Evolutionary conservation across 352 stramenopile species (phyloP).

Genomic region (Elongisporangium undulatum): DNA sequence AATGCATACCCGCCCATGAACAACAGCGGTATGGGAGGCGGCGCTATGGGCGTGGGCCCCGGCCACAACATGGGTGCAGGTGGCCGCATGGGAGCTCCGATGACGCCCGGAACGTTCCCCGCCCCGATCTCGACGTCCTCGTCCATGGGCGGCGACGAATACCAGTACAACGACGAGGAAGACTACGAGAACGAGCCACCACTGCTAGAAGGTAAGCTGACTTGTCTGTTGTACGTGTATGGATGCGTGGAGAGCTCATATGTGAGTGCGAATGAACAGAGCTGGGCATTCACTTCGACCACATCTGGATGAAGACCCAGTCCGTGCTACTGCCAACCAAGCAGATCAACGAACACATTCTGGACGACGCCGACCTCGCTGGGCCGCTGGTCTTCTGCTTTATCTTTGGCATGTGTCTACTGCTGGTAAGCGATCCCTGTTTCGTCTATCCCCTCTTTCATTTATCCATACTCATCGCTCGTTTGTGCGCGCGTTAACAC

Average conservation of each 20-base stretch:
- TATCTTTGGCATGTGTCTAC: conserved; percentile 91
- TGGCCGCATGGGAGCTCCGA: conserved; percentile 8
- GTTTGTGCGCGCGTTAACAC: conserved; percentile 5
- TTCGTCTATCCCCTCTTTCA: background rate
- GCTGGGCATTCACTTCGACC: conserved; percentile 96
- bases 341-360: conserved; percentile 85
- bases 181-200: conserved; percentile 96
- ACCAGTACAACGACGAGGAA: conserved; percentile 46
- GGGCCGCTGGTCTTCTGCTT: conserved; percentile 95
- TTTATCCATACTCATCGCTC: conserved; percentile 1
- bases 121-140: conserved; percentile 14
- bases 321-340: conserved; percentile 93
- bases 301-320: conserved; percentile 97
- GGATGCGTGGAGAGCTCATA: background rate
- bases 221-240: background rate
- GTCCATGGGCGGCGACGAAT: conserved; percentile 18
- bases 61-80: background rate
- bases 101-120: conserved; percentile 11
- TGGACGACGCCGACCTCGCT: conserved; percentile 92
- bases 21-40: conserved; percentile 2
- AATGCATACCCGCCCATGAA: conserved; percentile 33
- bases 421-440: conserved; percentile 64
- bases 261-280: conserved; percentile 41
- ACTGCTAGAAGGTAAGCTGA: conserved; percentile 87
- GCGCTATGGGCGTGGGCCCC: conserved; percentile 5